These are phyloP conservation scores for Lolium rigidum DNA, from an alignment of 176 grass and related monocot genomes.

Conservation along the genomic window DNA sequence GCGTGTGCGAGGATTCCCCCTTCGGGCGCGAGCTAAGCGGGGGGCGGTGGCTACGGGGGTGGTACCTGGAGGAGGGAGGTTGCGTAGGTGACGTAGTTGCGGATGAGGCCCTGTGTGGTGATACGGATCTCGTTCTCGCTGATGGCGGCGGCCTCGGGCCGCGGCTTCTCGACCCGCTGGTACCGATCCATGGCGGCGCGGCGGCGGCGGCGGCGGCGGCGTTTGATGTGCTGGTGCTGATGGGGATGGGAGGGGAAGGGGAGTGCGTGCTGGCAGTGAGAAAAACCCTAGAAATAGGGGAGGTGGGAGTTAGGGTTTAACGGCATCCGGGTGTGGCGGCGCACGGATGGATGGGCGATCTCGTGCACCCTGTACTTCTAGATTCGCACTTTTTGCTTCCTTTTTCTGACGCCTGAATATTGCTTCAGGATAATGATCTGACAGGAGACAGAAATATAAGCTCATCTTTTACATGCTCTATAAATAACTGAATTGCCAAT, in stretches of 20 bases:
- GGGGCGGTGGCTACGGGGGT: not conserved
- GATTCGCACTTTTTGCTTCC: slow-evolving; percentile 31
- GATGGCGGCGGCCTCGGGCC: slow-evolving; percentile 77
- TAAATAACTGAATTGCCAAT: too few relatives aligned
- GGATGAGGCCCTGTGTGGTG: slow-evolving; percentile 93
- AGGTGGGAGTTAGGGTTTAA: slow-evolving; percentile 50
- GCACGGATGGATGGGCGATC: slow-evolving; percentile 42
- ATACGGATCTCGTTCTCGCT: slow-evolving; percentile 98
- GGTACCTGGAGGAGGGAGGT: slow-evolving; percentile 83
- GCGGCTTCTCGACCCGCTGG: slow-evolving; percentile 92
- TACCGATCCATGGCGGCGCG: slow-evolving; percentile 80
- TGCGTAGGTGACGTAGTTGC: slow-evolving; percentile 97
- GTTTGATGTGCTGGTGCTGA: slow-evolving; percentile 28
- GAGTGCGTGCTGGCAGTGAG: slow-evolving; percentile 27
- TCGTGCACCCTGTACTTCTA: slow-evolving; percentile 26
- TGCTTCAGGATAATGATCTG: not conserved
- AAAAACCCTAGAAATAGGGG: slow-evolving; percentile 84
- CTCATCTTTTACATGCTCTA: not conserved
- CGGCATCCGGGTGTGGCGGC: slow-evolving; percentile 51
- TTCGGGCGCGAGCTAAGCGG: not conserved
- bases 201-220: slow-evolving; percentile 18
- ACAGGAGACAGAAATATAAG: not conserved
- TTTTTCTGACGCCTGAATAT: not conserved
- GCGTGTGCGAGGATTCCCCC: not conserved
- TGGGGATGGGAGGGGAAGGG: not conserved